Base-by-base conservation (phyloP, 2,329 filamentous ascomycete species). In the Penicillium thymicola region DNA sequence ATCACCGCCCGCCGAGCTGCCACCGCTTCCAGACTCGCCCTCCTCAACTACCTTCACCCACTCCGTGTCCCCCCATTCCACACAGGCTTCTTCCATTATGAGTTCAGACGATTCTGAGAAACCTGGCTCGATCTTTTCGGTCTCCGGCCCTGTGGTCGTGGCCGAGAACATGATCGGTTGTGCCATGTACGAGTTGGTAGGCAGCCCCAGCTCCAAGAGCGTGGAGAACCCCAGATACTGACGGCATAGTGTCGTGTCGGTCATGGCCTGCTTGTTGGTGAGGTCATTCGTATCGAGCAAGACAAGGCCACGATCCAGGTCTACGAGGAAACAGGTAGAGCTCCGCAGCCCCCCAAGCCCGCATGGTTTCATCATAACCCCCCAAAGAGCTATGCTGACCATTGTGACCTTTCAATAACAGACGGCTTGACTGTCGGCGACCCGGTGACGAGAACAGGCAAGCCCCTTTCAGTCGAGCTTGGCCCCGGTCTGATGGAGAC, bases 161-260 rank as follows among this genome's bases (percentile, higher is more conserved):
- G 94, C 93, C 74, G 93, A 97, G 81, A 88, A 97, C 78, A 96
- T 99, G 92, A 91, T 93, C 73, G 94, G 94, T 76, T 94, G 94
- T 84, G 92, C 94, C 77, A 99, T 99, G 94, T 97, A 97, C 86
- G 94, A 99, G 81, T 83, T 99, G 81, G 92, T 92, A 82, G 68
- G 86, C 61, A 59, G 51, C 60, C 59, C 48, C 34, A 47, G 53
- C 52, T 49, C 45, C 40, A 38, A 41, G 23, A 30, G 21, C 46
- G 46, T 37, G 49, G 25, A 36, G 55, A 51, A 54, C 49, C 41
- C 41, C 18, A 32, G 40, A 41, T 51, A 25, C 41, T 57, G 44
- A 62, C 42, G 23, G 23, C 18, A 32, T 63, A 93, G 90, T 92
- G 95, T 75, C 89, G 85, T 80, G 93, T 99, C 68, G 92, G 94